Evolutionary conservation across 2,329 filamentous ascomycete genomes (phyloP).

Genomic region (Cladobotryum protrusum): DNA sequence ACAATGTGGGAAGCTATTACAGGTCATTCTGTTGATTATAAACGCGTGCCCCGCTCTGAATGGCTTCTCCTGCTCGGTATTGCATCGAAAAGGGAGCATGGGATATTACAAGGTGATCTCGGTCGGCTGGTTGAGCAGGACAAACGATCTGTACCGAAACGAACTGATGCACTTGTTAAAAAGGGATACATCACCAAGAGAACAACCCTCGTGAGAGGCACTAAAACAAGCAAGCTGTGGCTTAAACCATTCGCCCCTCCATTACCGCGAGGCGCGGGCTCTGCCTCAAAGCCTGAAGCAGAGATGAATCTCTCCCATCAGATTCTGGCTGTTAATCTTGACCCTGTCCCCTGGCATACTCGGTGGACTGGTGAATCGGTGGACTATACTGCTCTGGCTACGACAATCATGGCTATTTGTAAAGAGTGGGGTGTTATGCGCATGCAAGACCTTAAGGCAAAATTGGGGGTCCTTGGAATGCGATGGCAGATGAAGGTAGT

Average conservation of each 20-base stretch:
- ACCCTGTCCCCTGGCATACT: slow-evolving; percentile 49
- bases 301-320: slow-evolving; percentile 35
- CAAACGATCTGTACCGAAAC: slow-evolving; percentile 56
- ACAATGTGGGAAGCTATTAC: slow-evolving; percentile 55
- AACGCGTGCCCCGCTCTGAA: slow-evolving; percentile 51
- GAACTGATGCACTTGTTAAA: slow-evolving; percentile 51
- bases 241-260: slow-evolving; percentile 48
- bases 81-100: slow-evolving; percentile 45
- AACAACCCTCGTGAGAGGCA: slow-evolving; percentile 50
- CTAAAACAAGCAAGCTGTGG: slow-evolving; percentile 59
- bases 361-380: slow-evolving; percentile 54
- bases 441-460: slow-evolving; percentile 51
- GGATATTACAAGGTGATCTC: slow-evolving; percentile 56
- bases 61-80: slow-evolving; percentile 55
- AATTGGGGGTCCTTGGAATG: slow-evolving; percentile 49
- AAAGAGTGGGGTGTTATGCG: slow-evolving; percentile 54
- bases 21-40: slow-evolving; percentile 53
- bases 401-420: slow-evolving; percentile 50
- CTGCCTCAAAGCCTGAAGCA: slow-evolving; percentile 18
- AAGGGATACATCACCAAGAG: slow-evolving; percentile 59
- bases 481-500: slow-evolving; percentile 55
- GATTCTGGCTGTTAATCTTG: slow-evolving; percentile 38
- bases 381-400: slow-evolving; percentile 51
- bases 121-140: slow-evolving; percentile 53
- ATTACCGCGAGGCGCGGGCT: slow-evolving; percentile 30